Percentiles rank a stretch among this genome's conserved stretches.
Conservation (phyloP, 2,329 filamentous ascomycete species). For the Colletotrichum graminicola region DNA sequence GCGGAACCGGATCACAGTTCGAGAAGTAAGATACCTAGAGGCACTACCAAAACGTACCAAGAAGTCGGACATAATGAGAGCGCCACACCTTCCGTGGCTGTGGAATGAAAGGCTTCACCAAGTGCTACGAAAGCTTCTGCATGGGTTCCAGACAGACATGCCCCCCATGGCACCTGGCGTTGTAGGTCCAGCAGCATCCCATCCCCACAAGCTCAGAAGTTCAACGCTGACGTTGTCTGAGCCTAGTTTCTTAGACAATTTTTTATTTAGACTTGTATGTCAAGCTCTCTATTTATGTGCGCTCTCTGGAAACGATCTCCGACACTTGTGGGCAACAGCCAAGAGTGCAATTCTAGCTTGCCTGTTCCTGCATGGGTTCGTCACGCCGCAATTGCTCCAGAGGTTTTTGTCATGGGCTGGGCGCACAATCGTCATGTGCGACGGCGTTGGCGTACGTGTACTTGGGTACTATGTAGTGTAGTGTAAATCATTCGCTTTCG, state of each 20-base stretch:
- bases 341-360: not conserved
- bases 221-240: not conserved
- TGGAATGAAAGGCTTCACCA: too few species aligned
- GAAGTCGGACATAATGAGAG: too few species aligned
- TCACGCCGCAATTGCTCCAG: not conserved
- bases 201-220: not conserved
- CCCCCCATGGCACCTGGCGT: not conserved
- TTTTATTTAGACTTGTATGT: not conserved
- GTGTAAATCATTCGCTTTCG: too few species aligned
- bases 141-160: not conserved
- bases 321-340: not conserved
- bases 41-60: not conserved
- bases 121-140: too few species aligned
- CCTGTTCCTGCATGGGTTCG: not conserved
- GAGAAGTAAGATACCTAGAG: not conserved
- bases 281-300: not conserved
- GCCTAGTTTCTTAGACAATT: not conserved
- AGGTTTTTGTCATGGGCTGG: not conserved
- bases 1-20: not conserved
- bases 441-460: not conserved
- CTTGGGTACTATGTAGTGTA: not conserved
- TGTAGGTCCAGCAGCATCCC: not conserved
- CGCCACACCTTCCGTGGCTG: not conserved
- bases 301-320: not conserved
- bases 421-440: not conserved